Percentiles rank a stretch among this genome's conserved stretches.
phyloP scores from a whole-genome alignment of 257 asterid genomes.

The Salvia rosmarinus region DNA sequence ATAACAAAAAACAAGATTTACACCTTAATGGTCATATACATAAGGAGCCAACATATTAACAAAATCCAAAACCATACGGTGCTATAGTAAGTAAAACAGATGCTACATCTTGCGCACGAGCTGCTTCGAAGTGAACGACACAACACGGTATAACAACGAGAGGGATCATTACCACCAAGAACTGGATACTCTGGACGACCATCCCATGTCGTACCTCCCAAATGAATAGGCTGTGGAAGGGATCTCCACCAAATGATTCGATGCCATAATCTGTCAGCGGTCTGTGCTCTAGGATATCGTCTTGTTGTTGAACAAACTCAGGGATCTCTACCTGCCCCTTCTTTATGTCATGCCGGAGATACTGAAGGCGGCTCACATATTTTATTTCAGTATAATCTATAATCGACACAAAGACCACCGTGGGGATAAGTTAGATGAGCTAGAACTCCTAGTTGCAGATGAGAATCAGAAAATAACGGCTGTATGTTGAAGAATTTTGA shows the following conservation, averaged over 20 bases:
- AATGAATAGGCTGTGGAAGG: constrained; percentile 58
- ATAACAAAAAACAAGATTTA: constrained; percentile 3
- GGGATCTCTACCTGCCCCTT: constrained; percentile 81
- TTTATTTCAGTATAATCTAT: constrained; percentile 85
- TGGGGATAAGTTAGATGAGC: constrained; percentile 9
- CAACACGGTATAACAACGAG: constrained; percentile 16
- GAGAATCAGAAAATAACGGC: neutral
- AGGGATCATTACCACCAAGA: constrained; percentile 36
- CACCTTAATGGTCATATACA: neutral
- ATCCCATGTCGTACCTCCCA: constrained; percentile 65
- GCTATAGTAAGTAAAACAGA: constrained; percentile 3
- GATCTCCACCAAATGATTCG: constrained; percentile 75
- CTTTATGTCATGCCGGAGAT: constrained; percentile 91
- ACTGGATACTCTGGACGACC: constrained; percentile 68
- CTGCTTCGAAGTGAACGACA: neutral
- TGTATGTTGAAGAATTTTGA: neutral
- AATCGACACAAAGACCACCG: constrained; percentile 3
- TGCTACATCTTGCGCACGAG: constrained; percentile 6
- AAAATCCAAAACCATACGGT: constrained; percentile 10
- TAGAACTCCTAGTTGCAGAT: neutral
- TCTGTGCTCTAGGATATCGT: constrained; percentile 78
- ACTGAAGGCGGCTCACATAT: constrained; percentile 86
- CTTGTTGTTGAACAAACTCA: constrained; percentile 79
- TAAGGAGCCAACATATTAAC: constrained; percentile 3
- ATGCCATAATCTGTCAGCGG: constrained; percentile 92